phyloP scores from a whole-genome alignment of 2,329 filamentous ascomycete species.

The Verticillium longisporum region DNA sequence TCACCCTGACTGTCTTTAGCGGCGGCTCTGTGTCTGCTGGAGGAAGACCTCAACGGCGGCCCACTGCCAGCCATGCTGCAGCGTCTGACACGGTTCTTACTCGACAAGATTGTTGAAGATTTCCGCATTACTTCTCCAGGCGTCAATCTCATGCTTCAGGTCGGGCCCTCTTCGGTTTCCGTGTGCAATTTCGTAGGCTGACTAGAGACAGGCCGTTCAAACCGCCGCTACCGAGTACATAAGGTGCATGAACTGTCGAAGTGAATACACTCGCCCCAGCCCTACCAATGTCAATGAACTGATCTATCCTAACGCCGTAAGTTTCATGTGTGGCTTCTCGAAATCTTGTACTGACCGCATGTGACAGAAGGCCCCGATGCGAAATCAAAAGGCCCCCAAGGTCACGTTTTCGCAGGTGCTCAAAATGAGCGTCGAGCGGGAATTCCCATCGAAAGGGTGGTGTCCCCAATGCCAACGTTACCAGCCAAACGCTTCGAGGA shows the following conservation, averaged over 20 bases:
- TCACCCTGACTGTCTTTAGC: constrained; percentile 34
- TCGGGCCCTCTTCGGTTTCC: constrained; percentile 18
- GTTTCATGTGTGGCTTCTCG: constrained; percentile 14
- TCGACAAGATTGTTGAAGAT: constrained; percentile 74
- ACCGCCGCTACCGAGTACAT: constrained; percentile 69
- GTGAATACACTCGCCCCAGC: constrained; percentile 74
- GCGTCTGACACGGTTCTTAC: constrained; percentile 74
- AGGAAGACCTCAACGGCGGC: constrained; percentile 70
- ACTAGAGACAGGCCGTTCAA: constrained; percentile 44
- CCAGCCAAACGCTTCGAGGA: constrained; percentile 77
- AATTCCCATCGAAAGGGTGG: constrained; percentile 87
- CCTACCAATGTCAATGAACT: constrained; percentile 81
- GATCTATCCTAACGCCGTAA: constrained; percentile 60
- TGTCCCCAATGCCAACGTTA: constrained; percentile 88
- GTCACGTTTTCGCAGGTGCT: constrained; percentile 81
- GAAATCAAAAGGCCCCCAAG: constrained; percentile 44
- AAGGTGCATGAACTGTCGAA: constrained; percentile 78
- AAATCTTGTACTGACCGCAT: constrained; percentile 11
- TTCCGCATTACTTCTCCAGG: constrained; percentile 60
- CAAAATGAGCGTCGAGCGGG: constrained; percentile 86
- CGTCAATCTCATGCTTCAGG: constrained; percentile 63
- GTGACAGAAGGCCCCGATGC: constrained; percentile 35
- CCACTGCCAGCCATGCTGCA: constrained; percentile 79
- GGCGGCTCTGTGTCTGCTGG: constrained; percentile 69
- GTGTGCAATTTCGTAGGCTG: constrained; percentile 10